phyloP scores from a whole-genome alignment of 176 grass and related monocot species.

The Melocanna baccifera region DNA sequence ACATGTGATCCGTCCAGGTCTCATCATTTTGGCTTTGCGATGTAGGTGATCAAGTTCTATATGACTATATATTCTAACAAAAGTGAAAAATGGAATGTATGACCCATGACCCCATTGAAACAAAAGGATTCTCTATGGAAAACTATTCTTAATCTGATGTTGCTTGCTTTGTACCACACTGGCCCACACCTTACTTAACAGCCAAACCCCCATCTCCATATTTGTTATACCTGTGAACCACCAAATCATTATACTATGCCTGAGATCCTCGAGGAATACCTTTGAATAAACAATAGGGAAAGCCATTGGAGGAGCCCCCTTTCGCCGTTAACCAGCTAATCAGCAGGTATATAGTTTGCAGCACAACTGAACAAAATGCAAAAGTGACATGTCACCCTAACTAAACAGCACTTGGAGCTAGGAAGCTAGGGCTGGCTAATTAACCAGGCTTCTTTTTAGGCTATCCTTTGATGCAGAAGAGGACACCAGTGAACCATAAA shows the following conservation, averaged over 20 bases:
- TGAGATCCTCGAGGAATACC: constrained; percentile 14
- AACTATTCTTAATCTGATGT: not conserved
- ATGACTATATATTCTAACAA: not conserved
- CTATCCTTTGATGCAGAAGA: not conserved
- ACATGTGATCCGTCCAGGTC: not conserved
- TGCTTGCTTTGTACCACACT: not conserved
- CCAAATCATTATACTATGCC: constrained; percentile 18
- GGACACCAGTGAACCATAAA: constrained; percentile 23
- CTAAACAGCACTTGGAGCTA: constrained; percentile 13
- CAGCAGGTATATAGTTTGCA: not conserved
- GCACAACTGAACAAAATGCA: constrained; percentile 36
- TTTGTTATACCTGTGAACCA: constrained; percentile 20
- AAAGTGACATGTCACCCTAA: constrained; percentile 32
- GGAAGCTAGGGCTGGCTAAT: constrained; percentile 10
- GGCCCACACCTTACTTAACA: constrained; percentile 26
- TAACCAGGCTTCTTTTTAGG: not conserved
- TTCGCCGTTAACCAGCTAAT: constrained; percentile 48
- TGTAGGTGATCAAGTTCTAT: not conserved
- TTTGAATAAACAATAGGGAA: constrained; percentile 24
- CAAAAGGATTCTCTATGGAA: not conserved
- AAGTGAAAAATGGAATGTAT: constrained; percentile 6
- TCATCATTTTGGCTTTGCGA: not conserved
- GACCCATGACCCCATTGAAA: not conserved
- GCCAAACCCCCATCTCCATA: constrained; percentile 4
- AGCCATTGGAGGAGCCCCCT: not conserved